A percentile compares a stretch with the other conserved stretches of the same genome.
phyloP scores from a whole-genome alignment of 345 rosid genomes.

The Conringia planisiliqua region DNA sequence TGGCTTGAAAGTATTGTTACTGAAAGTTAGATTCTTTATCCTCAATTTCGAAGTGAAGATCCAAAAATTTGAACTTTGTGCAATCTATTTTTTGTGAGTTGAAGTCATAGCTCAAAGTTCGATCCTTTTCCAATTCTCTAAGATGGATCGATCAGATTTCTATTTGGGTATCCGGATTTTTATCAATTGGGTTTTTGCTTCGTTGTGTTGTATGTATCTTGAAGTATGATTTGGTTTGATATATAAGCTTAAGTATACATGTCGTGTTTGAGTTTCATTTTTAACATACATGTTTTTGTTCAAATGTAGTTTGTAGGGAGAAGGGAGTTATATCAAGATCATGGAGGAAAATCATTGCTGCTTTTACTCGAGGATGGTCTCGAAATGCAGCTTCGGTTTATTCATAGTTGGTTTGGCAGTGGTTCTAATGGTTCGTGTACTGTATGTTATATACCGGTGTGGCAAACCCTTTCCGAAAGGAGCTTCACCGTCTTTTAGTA shows the following conservation, averaged over 20 bases:
- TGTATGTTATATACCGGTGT: constrained; percentile 35
- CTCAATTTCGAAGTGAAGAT: background rate
- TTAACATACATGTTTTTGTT: background rate
- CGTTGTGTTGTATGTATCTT: background rate
- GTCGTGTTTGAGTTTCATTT: background rate
- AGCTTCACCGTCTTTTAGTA: constrained; percentile 38
- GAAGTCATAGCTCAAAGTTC: background rate
- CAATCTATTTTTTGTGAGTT: background rate
- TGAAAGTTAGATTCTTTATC: background rate
- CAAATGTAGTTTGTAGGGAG: background rate
- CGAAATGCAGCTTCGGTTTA: constrained; percentile 14
- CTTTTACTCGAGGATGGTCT: constrained; percentile 23
- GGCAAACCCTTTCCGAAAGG: constrained; percentile 45
- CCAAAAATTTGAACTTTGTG: background rate
- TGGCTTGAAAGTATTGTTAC: background rate
- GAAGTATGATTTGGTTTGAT: background rate
- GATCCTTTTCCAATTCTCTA: background rate
- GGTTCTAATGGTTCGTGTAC: constrained; percentile 27
- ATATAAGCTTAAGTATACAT: background rate
- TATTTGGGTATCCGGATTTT: too few species aligned
- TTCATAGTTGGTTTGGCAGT: background rate
- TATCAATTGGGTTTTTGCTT: background rate
- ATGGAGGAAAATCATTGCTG: constrained; percentile 27
- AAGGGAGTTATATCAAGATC: background rate
- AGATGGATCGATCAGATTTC: background rate